Base-by-base conservation (phyloP, 768 basidiomycete genomes). In the Naganishia friedmannii region DNA sequence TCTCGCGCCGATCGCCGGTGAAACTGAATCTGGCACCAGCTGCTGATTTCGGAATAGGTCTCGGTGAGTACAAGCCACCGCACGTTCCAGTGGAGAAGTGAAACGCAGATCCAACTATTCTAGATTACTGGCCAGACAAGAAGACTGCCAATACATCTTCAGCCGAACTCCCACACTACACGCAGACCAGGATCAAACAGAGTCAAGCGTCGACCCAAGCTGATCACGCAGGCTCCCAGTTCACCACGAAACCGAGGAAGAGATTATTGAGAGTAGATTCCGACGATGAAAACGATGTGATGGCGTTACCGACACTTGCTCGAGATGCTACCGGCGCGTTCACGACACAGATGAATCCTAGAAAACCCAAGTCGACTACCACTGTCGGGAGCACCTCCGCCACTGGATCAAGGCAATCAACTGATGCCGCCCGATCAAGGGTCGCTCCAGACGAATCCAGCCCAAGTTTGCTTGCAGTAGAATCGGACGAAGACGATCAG, bases 51-150 rank as follows among this genome's bases (percentile, higher is more conserved):
- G 70, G 70, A 23, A 42, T 71, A 17, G 70, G 70, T 7, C 54
- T 45, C 7, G 56, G 70, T 71, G 48, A 58, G 70, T 67, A 1
- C 29, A 34, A 37, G 5, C 2, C 28, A 29, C 23, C 13, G 3
- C 12, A 2, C 13, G 19, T 51, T 9, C 1, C 5, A 17, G 19
- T 66, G 19, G 17, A 34, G 9, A 12, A 21, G 10, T 51, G 42
- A 13, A 37, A 26, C 48, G 21, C 1, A 56, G 0, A 39, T 19
- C 63, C 23, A 37, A n/a, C 39, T 4, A 39, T 48, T 29, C 54
- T 42, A 71, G 70, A 66, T 4, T 71, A 71, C 42, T 71, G 70
- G 70, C 66, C 65, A 1, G 58, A 67, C 29, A 66, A 48, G 26
- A 55, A 48, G 21, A 56, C 56, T 46, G 34, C 53, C 34, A 48